Evolutionary conservation across 306 rosid species (phyloP), one percentile per base, ranked within the genome.

Genomic region (Rosa persica): DNA sequence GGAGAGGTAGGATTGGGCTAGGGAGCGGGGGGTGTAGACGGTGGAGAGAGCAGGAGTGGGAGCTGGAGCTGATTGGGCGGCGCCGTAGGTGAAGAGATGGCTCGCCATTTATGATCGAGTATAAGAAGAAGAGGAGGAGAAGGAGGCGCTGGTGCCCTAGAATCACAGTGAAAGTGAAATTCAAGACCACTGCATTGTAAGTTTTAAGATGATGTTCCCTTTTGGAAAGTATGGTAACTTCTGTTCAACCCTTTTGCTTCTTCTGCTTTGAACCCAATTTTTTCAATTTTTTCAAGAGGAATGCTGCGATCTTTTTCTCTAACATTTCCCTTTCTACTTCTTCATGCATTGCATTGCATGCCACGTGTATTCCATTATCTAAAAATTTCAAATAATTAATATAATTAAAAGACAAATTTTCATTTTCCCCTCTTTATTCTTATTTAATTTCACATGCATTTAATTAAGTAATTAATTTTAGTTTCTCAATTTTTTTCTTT

Each of bases 1-100:
- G 72, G 84, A 49, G 47, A 58, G 62, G 74, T 76, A 84, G 16
- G 84, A 82, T 54, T 84, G 76, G 11, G 85, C 61, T 17, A 70
- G 78, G 25, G 79, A 39, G 16, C 77, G 76, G 6, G 80, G 54
- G 27, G 78, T 27, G 39, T 30, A 83, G 36, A 70, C 49, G 51
- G 71, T 66, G 78, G 69, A 36, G 7, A 75, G 67, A 25, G 65
- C 15, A 11, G 80, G 8, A 3, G 79, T 7, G 25, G 86, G 80
- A 16, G 19, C 85, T 77, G 89, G 42, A 12, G 73, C 58, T 23
- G 82, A 47, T 64, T 79, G 47, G 34, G 85, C 76, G 13, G 81
- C 75, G 12, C 81, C 86, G 67, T 75, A 88, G 46, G 81, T 82
- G 86, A 81, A 85, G 36, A 73, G 77, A 2, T 81, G 75, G 80